These are phyloP conservation scores for Hericium alpestre DNA, from an alignment of 768 basidiomycete species.

Conservation along the genomic window DNA sequence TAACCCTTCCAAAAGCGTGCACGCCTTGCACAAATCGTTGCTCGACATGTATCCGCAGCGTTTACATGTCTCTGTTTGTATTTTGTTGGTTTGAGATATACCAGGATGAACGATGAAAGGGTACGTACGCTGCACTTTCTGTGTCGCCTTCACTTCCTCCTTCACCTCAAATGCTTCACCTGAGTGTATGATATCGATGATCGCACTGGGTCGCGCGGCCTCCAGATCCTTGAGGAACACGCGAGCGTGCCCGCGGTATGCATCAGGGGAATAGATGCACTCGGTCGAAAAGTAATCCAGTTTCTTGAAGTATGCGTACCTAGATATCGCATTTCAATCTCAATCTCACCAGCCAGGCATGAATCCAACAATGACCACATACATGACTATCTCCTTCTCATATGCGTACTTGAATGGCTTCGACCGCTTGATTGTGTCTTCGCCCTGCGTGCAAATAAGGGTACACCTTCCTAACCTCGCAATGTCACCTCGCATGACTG, in stretches of 20 bases:
- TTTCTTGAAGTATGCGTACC: conserved; percentile 99
- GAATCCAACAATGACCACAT: conserved; percentile 13
- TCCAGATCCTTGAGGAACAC: conserved; percentile 93
- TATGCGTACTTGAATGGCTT: conserved; percentile 99
- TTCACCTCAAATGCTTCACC: conserved; percentile 86
- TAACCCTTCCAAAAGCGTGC: conserved; percentile 80
- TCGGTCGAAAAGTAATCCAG: conserved; percentile 98
- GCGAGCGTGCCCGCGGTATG: conserved; percentile 93
- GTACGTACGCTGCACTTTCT: conserved; percentile 74
- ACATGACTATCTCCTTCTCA: conserved; percentile 99
- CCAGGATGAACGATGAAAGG: not conserved
- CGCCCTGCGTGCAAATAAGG: conserved; percentile 87
- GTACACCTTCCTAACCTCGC: conserved; percentile 91
- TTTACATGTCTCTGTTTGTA: conserved; percentile 65
- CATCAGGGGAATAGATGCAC: conserved; percentile 98
- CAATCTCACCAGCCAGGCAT: not conserved
- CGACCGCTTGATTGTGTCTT: conserved; percentile 90
- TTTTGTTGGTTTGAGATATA: not conserved
- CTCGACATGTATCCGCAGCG: conserved; percentile 95
- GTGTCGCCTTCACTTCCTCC: conserved; percentile 73
- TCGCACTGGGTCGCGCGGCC: conserved; percentile 85
- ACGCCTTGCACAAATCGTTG: conserved; percentile 94
- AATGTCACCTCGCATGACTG: conserved; percentile 97
- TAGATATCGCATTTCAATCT: conserved; percentile 18
- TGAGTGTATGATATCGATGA: conserved; percentile 96